These are phyloP conservation scores for Paracorniculantispora psalliotae DNA, from an alignment of 2,329 filamentous ascomycete genomes.

Conservation along the genomic window DNA sequence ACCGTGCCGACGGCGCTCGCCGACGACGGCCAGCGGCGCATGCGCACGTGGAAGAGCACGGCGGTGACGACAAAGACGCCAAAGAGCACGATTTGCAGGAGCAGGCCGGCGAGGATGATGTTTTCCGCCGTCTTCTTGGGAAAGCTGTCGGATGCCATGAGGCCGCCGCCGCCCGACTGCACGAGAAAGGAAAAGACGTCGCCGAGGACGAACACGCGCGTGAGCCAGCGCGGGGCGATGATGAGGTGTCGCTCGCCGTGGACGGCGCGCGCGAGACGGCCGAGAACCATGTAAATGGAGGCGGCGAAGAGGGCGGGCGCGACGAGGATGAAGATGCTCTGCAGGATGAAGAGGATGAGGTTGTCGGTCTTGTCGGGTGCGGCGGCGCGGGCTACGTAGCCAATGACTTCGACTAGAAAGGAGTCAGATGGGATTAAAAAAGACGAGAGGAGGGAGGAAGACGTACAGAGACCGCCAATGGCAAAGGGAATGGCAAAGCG, in stretches of 20 bases:
- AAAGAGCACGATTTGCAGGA: slow-evolving; percentile 54
- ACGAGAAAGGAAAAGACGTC: slow-evolving; percentile 49
- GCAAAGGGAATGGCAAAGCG: slow-evolving; percentile 48
- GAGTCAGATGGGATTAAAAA: not conserved
- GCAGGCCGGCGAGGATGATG: slow-evolving; percentile 51
- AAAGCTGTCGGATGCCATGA: slow-evolving; percentile 23
- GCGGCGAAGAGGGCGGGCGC: slow-evolving; percentile 45
- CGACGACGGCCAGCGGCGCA: slow-evolving; percentile 18
- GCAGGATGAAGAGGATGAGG: slow-evolving; percentile 35
- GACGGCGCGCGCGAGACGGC: slow-evolving; percentile 36
- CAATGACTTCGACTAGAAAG: slow-evolving; percentile 39
- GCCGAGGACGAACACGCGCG: slow-evolving; percentile 49
- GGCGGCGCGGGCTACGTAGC: slow-evolving; percentile 32
- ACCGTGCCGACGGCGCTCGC: slow-evolving; percentile 16
- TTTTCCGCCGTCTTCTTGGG: slow-evolving; percentile 37
- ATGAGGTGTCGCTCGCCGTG: slow-evolving; percentile 30
- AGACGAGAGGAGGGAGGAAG: not conserved
- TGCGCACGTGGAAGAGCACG: slow-evolving; percentile 42
- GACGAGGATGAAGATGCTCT: slow-evolving; percentile 40
- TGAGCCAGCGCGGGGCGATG: slow-evolving; percentile 38
- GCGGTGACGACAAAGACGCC: slow-evolving; percentile 48
- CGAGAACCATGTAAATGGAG: slow-evolving; percentile 47
- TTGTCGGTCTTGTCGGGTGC: slow-evolving; percentile 25
- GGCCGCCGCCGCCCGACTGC: slow-evolving; percentile 41
- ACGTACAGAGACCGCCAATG: slow-evolving; percentile 44